A percentile compares a stretch with the other conserved stretches of the same genome.
These are phyloP conservation scores for Phytophthora hibernalis DNA, from an alignment of 352 stramenopile species.

Conservation along the genomic window DNA sequence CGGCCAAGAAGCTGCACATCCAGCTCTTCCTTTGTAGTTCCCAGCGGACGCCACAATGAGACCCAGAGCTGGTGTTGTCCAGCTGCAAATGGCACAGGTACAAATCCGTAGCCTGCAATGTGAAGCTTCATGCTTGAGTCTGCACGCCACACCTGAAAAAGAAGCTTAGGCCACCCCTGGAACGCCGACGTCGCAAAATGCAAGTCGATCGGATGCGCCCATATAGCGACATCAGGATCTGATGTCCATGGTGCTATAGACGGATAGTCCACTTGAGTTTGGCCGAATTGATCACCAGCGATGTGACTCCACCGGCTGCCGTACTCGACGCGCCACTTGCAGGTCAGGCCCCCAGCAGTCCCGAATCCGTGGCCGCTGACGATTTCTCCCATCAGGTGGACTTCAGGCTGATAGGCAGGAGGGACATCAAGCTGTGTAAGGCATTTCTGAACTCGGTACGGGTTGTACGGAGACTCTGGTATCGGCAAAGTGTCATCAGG, in stretches of 20 bases:
- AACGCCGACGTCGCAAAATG: constrained; percentile 67
- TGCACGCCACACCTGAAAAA: constrained; percentile 71
- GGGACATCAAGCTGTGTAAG: constrained; percentile 38
- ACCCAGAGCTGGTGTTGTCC: constrained; percentile 59
- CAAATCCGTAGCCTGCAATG: constrained; percentile 66
- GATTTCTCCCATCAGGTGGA: constrained; percentile 80
- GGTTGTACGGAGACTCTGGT: constrained; percentile 23
- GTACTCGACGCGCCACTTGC: constrained; percentile 78
- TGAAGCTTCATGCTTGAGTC: constrained; percentile 59
- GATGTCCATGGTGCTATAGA: constrained; percentile 25
- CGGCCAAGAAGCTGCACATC: constrained; percentile 54
- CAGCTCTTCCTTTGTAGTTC: constrained; percentile 56
- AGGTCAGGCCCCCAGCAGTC: constrained; percentile 48
- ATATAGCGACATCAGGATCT: constrained; percentile 49
- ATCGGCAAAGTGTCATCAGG: constrained; percentile 28
- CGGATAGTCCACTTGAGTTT: constrained; percentile 73
- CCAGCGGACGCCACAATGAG: constrained; percentile 68
- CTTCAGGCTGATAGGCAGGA: constrained; percentile 62
- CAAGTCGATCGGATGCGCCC: constrained; percentile 73
- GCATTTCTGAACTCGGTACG: constrained; percentile 22
- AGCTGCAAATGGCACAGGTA: constrained; percentile 57
- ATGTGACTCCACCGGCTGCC: constrained; percentile 65
- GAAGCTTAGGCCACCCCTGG: constrained; percentile 67
- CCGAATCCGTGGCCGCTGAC: constrained; percentile 59
- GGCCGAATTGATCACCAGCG: constrained; percentile 59